phyloP scores from a whole-genome alignment of 257 asterid species.

The Buddleja alternifolia region DNA sequence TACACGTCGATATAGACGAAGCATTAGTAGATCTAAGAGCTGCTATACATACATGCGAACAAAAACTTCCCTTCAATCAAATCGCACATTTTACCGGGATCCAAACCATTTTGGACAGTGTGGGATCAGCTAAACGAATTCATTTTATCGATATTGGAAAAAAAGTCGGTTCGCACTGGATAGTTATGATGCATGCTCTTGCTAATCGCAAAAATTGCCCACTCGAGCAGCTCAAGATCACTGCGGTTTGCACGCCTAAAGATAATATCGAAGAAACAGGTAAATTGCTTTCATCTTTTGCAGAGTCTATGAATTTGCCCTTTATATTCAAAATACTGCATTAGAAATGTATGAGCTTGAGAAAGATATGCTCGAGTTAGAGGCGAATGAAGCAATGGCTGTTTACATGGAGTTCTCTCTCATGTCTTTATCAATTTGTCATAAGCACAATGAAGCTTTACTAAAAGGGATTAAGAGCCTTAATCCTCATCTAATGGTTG shows the following conservation, averaged over 20 bases:
- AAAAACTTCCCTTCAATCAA: conserved; percentile 36
- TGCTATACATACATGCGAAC: conserved; percentile 18
- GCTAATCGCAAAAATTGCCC: conserved; percentile 22
- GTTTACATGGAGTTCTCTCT: conserved; percentile 34
- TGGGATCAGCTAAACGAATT: conserved; percentile 40
- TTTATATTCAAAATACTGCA: conserved; percentile 31
- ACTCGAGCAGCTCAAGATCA: conserved; percentile 47
- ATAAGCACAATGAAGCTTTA: conserved; percentile 30
- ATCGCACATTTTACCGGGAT: conserved; percentile 42
- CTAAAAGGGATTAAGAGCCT: conserved; percentile 30
- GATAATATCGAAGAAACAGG: conserved; percentile 40
- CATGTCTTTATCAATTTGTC: conserved; percentile 27
- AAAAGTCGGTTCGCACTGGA: conserved; percentile 43
- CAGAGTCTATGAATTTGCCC: conserved; percentile 34
- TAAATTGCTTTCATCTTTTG: conserved; percentile 34
- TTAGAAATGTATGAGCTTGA: conserved; percentile 36
- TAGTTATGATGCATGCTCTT: conserved; percentile 45
- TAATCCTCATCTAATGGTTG: conserved; percentile 42
- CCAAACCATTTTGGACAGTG: conserved; percentile 43
- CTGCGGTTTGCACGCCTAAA: conserved; percentile 40
- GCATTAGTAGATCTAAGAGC: conserved; percentile 7
- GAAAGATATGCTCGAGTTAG: conserved; percentile 36
- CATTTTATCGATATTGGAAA: conserved; percentile 47
- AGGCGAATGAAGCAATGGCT: conserved; percentile 37
- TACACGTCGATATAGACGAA: conserved; percentile 27